Evolutionary conservation across 2,329 filamentous ascomycete species (phyloP).

Genomic region (Stylonectria norvegica): DNA sequence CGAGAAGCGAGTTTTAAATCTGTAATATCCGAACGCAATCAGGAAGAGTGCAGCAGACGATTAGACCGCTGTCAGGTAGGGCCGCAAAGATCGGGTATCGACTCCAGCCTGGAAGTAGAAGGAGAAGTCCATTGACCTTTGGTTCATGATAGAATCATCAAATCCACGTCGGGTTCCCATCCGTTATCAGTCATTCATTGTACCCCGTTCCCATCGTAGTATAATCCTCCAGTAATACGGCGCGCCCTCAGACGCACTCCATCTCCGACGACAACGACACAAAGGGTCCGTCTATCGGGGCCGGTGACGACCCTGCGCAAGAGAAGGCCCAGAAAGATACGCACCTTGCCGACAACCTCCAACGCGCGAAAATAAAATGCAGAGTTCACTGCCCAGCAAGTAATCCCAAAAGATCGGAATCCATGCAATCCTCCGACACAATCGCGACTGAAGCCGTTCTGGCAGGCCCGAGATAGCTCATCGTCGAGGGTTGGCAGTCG

Average conservation of each 20-base stretch:
- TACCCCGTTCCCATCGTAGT: conserved; percentile 19
- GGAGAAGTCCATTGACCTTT: conserved; percentile 27
- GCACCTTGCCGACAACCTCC: conserved; percentile 12
- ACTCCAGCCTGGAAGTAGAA: too few relatives aligned
- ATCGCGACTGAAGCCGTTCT: conserved; percentile 2
- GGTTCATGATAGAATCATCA: conserved; percentile 26
- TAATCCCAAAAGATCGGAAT: conserved; percentile 1
- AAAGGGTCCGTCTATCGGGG: conserved; percentile 12
- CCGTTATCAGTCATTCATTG: conserved; percentile 24
- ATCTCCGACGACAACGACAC: conserved; percentile 7
- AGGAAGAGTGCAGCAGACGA: too few relatives aligned
- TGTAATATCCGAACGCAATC: too few relatives aligned
- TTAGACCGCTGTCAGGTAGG: too few relatives aligned
- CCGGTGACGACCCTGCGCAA: conserved; percentile 12
- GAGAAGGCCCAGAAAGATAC: conserved; percentile 11
- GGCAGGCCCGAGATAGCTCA: conserved; percentile 3
- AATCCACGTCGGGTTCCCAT: conserved; percentile 23
- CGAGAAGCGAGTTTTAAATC: too few relatives aligned
- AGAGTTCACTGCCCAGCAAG: conserved; percentile 3
- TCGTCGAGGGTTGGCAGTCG: background rate
- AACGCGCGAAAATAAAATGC: conserved; percentile 13
- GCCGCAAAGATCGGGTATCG: too few relatives aligned
- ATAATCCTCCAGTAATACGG: conserved; percentile 16
- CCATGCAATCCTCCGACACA: conserved; percentile 1
- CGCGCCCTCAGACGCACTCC: conserved; percentile 9